Evolutionary conservation across 768 basidiomycete species (phyloP), one percentile per base, ranked within the genome.

Genomic region (Russula emetica): DNA sequence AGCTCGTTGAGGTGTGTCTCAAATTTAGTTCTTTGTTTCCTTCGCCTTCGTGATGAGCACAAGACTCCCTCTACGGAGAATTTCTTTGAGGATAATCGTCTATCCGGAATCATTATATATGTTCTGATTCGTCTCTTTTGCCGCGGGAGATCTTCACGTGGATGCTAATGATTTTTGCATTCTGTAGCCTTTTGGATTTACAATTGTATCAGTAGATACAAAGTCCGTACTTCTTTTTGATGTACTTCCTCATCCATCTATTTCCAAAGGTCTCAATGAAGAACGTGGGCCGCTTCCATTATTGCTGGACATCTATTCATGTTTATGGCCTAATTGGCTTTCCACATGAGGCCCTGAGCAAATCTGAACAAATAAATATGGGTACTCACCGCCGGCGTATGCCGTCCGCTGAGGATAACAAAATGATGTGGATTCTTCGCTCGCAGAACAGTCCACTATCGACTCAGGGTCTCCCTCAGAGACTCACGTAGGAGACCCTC

Each of bases 41-140:
- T 28, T 58, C n/a, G n/a, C 24, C 22, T 58, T 69, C 56, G 72
- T 62, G 91, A 92, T 92, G 90, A 91, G 83, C 85, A 83, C 75
- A 80, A 89, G 90, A 92, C 91, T 92, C 91, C 91, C 91, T 92
- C 90, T 73, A 87, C 90, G 78, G 90, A 92, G 84, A 79, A 74
- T 74, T 78, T 79, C 80, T 63, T 70, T 87, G 90, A 85, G 80
- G 90, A 90, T 77, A 79, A 76, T 72, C 69, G 85, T 87, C 86
- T 89, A 87, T 82, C 88, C 88, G 88, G 88, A 90, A 90, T 90
- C 88, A 88, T 86, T n/a, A n/a, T 85, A 85, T 85, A 77, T 79
- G 77, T 80, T 87, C 89, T 91, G 89, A 91, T 54, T 60, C 67
- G 62, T 66, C 50, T 71, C 63, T 14, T 60, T 56, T 22, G 45